phyloP scores from a whole-genome alignment of 345 rosid species.

The Rhodamnia rubescens region DNA sequence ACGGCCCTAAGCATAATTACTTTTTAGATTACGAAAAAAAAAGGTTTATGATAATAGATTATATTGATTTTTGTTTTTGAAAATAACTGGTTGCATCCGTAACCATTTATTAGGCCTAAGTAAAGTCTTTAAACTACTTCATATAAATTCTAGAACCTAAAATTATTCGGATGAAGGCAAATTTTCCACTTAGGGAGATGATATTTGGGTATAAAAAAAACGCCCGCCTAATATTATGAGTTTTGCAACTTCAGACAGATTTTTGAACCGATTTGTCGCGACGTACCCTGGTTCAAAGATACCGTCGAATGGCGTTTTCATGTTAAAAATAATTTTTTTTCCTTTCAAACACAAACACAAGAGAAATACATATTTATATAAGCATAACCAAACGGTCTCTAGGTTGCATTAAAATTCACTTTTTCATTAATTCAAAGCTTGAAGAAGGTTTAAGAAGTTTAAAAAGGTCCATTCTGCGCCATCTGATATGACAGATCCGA shows the following conservation, averaged over 20 bases:
- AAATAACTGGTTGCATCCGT: background rate
- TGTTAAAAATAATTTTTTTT: background rate
- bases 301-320: background rate
- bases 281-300: too few relatives aligned
- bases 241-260: too few relatives aligned
- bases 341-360: background rate
- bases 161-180: too few relatives aligned
- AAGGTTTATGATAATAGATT: background rate
- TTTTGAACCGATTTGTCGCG: too few relatives aligned
- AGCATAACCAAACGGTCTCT: background rate
- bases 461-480: background rate
- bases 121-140: too few relatives aligned
- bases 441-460: background rate
- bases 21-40: background rate
- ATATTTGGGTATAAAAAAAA: too few relatives aligned
- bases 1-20: background rate
- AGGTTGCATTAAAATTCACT: background rate
- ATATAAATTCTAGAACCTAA: too few relatives aligned
- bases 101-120: background rate
- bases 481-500: background rate
- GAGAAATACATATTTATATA: too few relatives aligned
- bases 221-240: too few relatives aligned
- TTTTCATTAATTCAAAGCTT: background rate
- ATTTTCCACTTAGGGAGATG: too few relatives aligned
- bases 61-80: background rate